phyloP scores from a whole-genome alignment of 1,284 basidiomycete species.

The Meira miltonrushii region DNA sequence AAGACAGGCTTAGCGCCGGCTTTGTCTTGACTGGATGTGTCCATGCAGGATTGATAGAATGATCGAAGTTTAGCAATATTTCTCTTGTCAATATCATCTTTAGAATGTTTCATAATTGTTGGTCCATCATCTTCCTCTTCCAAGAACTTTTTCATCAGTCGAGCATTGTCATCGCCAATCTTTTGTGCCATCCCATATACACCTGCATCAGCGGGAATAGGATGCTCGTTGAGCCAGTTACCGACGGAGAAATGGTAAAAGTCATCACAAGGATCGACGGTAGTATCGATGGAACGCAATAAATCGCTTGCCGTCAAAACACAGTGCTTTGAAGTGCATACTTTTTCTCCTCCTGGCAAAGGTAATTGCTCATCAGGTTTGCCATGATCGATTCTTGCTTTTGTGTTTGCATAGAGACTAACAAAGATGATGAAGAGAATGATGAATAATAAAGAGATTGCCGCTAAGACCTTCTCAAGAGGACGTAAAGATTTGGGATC shows the following conservation, averaged over 20 bases:
- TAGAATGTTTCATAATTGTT: background rate
- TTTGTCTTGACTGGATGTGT: constrained; percentile 60
- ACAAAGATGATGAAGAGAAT: constrained; percentile 79
- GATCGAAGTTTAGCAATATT: constrained; percentile 73
- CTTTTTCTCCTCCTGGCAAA: constrained; percentile 18
- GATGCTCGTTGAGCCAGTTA: constrained; percentile 41
- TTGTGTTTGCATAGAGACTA: constrained; percentile 65
- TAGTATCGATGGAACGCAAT: constrained; percentile 71
- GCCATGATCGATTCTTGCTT: constrained; percentile 53
- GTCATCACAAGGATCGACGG: constrained; percentile 87
- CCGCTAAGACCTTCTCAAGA: constrained; percentile 76
- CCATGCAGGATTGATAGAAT: constrained; percentile 76
- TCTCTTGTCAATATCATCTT: constrained; percentile 58
- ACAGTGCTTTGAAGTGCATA: constrained; percentile 75
- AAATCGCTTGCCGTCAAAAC: constrained; percentile 77
- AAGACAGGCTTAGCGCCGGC: constrained; percentile 55
- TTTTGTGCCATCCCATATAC: constrained; percentile 53
- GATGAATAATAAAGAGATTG: constrained; percentile 69
- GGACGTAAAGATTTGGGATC: constrained; percentile 68
- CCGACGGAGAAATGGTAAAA: constrained; percentile 76
- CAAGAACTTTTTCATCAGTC: constrained; percentile 55
- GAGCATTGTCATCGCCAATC: constrained; percentile 26
- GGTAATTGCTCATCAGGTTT: constrained; percentile 41
- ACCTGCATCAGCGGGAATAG: constrained; percentile 55
- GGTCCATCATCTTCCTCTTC: constrained; percentile 29